These are phyloP conservation scores for Penicillium daleae DNA, from an alignment of 495 filamentous ascomycete species.

Conservation along the genomic window DNA sequence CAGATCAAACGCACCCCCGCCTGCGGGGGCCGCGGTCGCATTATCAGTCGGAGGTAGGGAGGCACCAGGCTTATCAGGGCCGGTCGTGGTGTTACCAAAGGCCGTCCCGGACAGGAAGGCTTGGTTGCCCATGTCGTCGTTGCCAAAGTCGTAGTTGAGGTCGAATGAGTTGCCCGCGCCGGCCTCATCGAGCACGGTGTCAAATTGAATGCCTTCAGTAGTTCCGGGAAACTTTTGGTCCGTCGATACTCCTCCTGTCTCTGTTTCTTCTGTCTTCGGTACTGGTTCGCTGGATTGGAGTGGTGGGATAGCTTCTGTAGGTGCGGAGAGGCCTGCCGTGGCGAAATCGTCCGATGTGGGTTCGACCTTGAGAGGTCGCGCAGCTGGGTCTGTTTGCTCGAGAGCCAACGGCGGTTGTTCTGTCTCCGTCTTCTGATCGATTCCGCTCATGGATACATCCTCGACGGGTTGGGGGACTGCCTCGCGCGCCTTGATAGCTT, in stretches of 20 bases:
- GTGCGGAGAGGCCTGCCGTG: slow-evolving; percentile 13
- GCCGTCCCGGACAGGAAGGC: slow-evolving; percentile 46
- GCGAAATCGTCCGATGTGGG: slow-evolving; percentile 21
- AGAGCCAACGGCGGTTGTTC: slow-evolving; percentile 18
- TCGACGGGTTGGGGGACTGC: slow-evolving; percentile 32
- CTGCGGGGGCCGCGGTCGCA: slow-evolving; percentile 35
- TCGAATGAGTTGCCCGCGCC: slow-evolving; percentile 46
- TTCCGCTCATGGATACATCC: slow-evolving; percentile 41
- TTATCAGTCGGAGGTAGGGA: slow-evolving; percentile 33
- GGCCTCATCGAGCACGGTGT: slow-evolving; percentile 41
- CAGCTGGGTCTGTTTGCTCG: slow-evolving; percentile 21
- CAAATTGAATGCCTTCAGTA: slow-evolving; percentile 44
- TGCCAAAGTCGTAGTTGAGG: slow-evolving; percentile 51
- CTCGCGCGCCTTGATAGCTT: slow-evolving; percentile 42
- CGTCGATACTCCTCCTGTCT: slow-evolving; percentile 19
- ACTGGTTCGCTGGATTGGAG: slow-evolving; percentile 22
- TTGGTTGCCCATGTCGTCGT: slow-evolving; percentile 50
- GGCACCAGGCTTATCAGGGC: slow-evolving; percentile 27
- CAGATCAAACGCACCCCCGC: slow-evolving; percentile 49
- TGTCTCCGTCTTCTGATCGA: slow-evolving; percentile 22
- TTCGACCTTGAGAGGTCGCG: slow-evolving; percentile 19
- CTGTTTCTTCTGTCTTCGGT: slow-evolving; percentile 33
- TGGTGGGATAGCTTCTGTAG: slow-evolving; percentile 20
- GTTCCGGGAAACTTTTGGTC: slow-evolving; percentile 28
- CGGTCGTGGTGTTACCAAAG: slow-evolving; percentile 30